phyloP scores from a whole-genome alignment of 805 yeast genomes.

The Spathaspora hagerdaliae region DNA sequence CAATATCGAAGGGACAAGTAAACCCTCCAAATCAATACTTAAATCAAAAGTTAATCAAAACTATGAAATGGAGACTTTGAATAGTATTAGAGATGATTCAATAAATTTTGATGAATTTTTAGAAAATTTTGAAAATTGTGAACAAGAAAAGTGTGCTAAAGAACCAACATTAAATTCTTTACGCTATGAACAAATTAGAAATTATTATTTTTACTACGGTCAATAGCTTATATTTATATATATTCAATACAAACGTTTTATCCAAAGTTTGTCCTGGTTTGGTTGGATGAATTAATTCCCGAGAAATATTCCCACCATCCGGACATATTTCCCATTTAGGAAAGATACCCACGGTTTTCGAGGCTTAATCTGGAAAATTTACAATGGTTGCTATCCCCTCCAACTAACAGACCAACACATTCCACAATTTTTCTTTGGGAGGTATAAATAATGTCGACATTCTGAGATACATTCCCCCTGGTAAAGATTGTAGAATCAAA shows the following conservation, averaged over 20 bases:
- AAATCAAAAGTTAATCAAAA: constrained; percentile 22
- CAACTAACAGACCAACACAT: no score
- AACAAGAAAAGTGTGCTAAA: constrained; percentile 10
- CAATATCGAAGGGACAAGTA: neutral
- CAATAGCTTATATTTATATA: neutral
- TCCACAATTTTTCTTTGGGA: no score
- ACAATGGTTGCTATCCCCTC: no score
- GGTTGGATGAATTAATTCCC: no score
- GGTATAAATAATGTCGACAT: no score
- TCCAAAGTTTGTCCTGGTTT: neutral
- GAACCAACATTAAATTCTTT: constrained; percentile 7
- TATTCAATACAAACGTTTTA: neutral
- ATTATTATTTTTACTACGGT: constrained; percentile 11
- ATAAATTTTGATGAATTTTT: constrained; percentile 16
- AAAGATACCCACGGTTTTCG: neutral
- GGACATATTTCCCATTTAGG: neutral
- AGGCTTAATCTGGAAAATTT: no score
- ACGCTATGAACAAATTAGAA: constrained; percentile 13
- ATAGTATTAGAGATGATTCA: constrained; percentile 12
- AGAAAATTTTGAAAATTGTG: constrained; percentile 13
- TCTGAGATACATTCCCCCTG: no score
- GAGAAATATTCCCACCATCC: neutral
- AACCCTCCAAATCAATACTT: constrained; percentile 18
- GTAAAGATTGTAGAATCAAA: no score
- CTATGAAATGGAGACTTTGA: constrained; percentile 16